Conservation (phyloP, 305 asterid genomes). For the Striga hermonthica region DNA sequence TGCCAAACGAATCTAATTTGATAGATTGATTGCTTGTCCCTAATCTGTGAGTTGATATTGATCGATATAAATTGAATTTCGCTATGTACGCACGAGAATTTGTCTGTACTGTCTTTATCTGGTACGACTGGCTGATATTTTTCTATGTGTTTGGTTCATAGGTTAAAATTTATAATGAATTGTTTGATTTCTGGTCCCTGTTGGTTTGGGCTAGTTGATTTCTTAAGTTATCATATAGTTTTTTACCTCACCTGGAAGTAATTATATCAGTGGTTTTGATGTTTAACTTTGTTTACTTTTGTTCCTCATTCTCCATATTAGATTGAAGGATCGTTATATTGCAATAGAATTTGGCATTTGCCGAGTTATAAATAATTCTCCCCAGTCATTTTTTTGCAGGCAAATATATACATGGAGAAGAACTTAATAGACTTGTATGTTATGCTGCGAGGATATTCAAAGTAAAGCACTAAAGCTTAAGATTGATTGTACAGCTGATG, state of each 20-base stretch:
- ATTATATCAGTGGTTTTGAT: no score
- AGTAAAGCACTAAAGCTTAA: constrained; percentile 55
- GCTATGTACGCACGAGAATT: no score
- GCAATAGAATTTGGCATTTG: not conserved
- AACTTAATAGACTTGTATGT: constrained; percentile 70
- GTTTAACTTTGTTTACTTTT: no score
- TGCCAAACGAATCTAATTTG: constrained; percentile 15
- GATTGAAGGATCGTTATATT: constrained; percentile 3
- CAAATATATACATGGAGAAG: constrained; percentile 68
- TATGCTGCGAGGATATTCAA: constrained; percentile 78
- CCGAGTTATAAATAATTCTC: constrained; percentile 14
- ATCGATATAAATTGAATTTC: no score
- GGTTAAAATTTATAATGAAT: not conserved
- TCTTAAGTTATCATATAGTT: not conserved
- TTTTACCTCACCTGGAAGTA: constrained; percentile 2
- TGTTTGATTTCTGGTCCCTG: not conserved
- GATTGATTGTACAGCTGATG: constrained; percentile 15
- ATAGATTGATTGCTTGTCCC: constrained; percentile 23
- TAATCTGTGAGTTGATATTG: not conserved
- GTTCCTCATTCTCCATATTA: no score
- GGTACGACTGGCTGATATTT: no score
- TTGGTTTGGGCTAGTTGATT: constrained; percentile 15
- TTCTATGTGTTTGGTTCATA: not conserved
- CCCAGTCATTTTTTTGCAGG: constrained; percentile 48
- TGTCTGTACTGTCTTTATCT: constrained; percentile 5